phyloP scores from a whole-genome alignment of 2,329 filamentous ascomycete genomes.

The Trichothecium sympodiale region DNA sequence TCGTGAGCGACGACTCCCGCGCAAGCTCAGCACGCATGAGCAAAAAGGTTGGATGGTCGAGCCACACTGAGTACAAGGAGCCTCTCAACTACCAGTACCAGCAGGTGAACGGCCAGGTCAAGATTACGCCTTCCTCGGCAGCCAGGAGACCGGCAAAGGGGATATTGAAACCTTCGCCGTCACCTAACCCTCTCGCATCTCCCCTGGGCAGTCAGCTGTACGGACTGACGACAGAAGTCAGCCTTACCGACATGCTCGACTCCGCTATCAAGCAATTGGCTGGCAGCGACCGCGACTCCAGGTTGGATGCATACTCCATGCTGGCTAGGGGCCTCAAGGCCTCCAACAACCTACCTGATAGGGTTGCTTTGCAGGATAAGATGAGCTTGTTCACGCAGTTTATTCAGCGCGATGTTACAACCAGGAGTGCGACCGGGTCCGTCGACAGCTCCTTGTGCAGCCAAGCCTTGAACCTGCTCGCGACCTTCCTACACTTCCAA shows the following conservation, averaged over 20 bases:
- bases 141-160: conserved; percentile 41
- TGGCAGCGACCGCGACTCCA: conserved; percentile 58
- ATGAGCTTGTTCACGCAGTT: conserved; percentile 70
- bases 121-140: conserved; percentile 26
- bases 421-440: conserved; percentile 42
- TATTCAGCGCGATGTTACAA: conserved; percentile 68
- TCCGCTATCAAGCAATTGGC: conserved; percentile 75
- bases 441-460: conserved; percentile 61
- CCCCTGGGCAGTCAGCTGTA: conserved; percentile 29
- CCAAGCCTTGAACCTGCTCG: conserved; percentile 67
- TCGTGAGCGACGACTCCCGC: conserved; percentile 28
- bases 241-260: conserved; percentile 71
- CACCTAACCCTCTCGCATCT: conserved; percentile 32
- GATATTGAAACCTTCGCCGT: conserved; percentile 67
- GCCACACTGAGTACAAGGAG: conserved; percentile 44
- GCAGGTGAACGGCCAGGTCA: conserved; percentile 22
- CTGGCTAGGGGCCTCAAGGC: conserved; percentile 65
- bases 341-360: conserved; percentile 72
- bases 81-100: conserved; percentile 33
- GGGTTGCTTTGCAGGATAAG: conserved; percentile 61
- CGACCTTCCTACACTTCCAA: conserved; percentile 64
- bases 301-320: conserved; percentile 77
- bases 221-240: conserved; percentile 28
- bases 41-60: conserved; percentile 49
- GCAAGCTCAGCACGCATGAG: conserved; percentile 31